Base-by-base conservation (phyloP, 306 rosid species). In the Sesbania bispinosa region DNA sequence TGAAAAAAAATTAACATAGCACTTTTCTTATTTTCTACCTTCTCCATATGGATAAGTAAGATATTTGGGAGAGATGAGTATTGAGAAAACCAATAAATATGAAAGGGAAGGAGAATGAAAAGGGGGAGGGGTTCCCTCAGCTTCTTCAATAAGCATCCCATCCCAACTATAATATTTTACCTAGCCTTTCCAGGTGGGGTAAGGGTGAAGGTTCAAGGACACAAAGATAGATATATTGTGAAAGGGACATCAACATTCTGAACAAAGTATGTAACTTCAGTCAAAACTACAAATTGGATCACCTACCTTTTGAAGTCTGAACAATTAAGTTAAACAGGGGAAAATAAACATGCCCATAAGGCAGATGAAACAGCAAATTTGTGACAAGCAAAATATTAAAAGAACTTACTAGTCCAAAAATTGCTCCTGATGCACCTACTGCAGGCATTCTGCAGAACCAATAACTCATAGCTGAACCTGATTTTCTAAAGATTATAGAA, bases 371-470 rank as follows among this genome's bases (percentile, higher is more conserved):
- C 27, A 51, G 27, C 2, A 2, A 48, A 69, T 42, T 7, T 61
- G 63, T 47, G 47, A 6, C 16, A 52, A 29, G 59, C 32, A 46
- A 45, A 55, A 50, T 21, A 13, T 52, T 18, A n/a, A 45, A 73
- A 50, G 23, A 50, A 85, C 93, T 84, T 81, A 93, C 98, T 59
- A 93, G 81, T 81, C 98, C 98, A 66, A 93, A 93, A 69, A 90
- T 85, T 46, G 97, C 98, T 62, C 97, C 97, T 13, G 98, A 93
- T 13, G 97, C 97, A 79, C 98, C 98, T 33, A 90, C 90, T 51
- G 97, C 78, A 63, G 97, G 96, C 63, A 78, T 83, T 78, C 73
- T 83, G 84, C 90, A 80, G 81, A 85, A 88, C 81, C 86, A 74
- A 74, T 88, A 93, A 87, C 98, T 93, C 87, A 80, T 78, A 33